A percentile compares a stretch with the other conserved stretches of the same genome.
These are phyloP conservation scores for Alternaria sp. DNA, from an alignment of 2,329 filamentous ascomycete species.

Conservation along the genomic window DNA sequence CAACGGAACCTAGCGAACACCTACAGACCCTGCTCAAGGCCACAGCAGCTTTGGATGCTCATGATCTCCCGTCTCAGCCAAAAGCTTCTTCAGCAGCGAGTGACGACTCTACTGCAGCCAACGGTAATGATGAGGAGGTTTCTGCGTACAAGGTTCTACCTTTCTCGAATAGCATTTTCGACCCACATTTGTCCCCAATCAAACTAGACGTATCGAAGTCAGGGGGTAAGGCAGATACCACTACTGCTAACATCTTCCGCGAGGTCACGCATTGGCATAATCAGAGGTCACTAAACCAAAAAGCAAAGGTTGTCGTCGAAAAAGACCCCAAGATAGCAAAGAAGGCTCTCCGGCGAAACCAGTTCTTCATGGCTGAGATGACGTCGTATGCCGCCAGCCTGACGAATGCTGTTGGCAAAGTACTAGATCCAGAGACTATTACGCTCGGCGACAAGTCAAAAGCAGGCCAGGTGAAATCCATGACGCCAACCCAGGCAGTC, in stretches of 20 bases:
- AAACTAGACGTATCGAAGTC: slow-evolving; percentile 49
- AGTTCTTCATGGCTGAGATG: slow-evolving; percentile 30
- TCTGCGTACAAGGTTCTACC: slow-evolving; percentile 53
- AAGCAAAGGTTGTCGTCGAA: slow-evolving; percentile 40
- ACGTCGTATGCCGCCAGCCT: slow-evolving; percentile 26
- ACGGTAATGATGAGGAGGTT: slow-evolving; percentile 15
- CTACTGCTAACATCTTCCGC: slow-evolving; percentile 56
- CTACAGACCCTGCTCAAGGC: slow-evolving; percentile 32
- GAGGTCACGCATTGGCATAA: slow-evolving; percentile 71
- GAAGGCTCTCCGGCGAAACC: slow-evolving; percentile 28
- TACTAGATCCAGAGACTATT: slow-evolving; percentile 25
- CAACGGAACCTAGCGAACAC: slow-evolving; percentile 28
- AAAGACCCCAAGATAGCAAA: slow-evolving; percentile 47
- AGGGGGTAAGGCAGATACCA: slow-evolving; percentile 33
- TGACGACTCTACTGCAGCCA: slow-evolving; percentile 2
- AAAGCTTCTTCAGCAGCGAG: slow-evolving; percentile 8
- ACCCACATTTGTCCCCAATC: slow-evolving; percentile 58
- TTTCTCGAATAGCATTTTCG: slow-evolving; percentile 59
- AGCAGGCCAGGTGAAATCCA: slow-evolving; percentile 18
- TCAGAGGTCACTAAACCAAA: slow-evolving; percentile 60
- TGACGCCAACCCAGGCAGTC: slow-evolving; percentile 16
- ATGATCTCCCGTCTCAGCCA: slow-evolving; percentile 22
- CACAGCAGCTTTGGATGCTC: slow-evolving; percentile 28
- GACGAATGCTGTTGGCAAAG: slow-evolving; percentile 27
- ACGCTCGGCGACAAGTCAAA: slow-evolving; percentile 43